Base-by-base conservation (phyloP, 208 protist genomes). In the Leishmania lainsoni region DNA sequence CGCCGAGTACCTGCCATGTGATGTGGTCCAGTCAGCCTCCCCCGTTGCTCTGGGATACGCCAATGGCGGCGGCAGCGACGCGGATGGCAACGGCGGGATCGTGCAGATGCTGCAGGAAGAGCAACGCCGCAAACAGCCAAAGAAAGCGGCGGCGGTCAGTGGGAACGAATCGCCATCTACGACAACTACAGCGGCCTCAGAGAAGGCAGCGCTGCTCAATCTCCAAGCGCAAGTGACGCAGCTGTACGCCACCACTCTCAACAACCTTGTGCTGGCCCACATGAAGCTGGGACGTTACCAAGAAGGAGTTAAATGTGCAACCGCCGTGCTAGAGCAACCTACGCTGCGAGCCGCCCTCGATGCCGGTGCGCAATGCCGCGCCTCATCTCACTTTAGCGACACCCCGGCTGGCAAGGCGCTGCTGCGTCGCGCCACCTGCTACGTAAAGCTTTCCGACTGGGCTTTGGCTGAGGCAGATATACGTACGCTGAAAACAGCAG, bases 231-330 rank as follows among this genome's bases (percentile, higher is more conserved):
- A 83, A 45, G 59, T 89, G 26, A 69, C 79, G 10, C 73, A 89
- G 48, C 81, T 95, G 22, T 84, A 88, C 78, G 78, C 75, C 45
- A 80, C 71, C 8, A 73, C 90, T 4, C 79, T 89, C 52, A 93
- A 92, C 71, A 95, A 95, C 71, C 80, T 95, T 22, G 87, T 88
- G 2, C 81, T 93, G 14, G 88, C 80, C 29, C 68, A 91, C 68
- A 48, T 91, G 29, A 88, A 89, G 61, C 84, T 93, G 51, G 79
- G 81, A 1, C 87, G 93, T 8, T 93, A 90, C 73, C 42, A 52
- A 6, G 84, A 95, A 49, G 90, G 84, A 1, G 82, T 89, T 10
- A 58, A 74, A 10, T 89, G 81, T 45, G 90, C 89, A 22, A 92
- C 87, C 0, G 81, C 69, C 39, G 86, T 92, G 42, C 76, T 95